Evolutionary conservation across 2,329 filamentous ascomycete genomes (phyloP).

Genomic region (Sporothrix globosa): DNA sequence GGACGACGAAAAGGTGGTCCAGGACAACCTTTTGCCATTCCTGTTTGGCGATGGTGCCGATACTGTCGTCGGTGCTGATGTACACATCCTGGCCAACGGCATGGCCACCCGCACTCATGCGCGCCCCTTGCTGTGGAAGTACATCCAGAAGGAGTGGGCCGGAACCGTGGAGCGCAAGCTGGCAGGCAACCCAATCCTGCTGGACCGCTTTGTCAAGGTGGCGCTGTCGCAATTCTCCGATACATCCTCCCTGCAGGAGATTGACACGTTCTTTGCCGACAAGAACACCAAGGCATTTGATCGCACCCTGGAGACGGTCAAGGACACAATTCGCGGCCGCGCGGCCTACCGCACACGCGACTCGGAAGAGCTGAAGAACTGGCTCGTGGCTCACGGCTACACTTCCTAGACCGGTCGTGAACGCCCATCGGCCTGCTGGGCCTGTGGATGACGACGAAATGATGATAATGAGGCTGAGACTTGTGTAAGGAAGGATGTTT

Average conservation of each 20-base stretch:
- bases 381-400: conserved; percentile 34
- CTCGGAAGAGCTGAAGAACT: conserved; percentile 67
- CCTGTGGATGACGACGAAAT: background rate
- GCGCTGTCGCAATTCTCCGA: conserved; percentile 79
- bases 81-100: conserved; percentile 77
- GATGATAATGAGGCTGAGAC: conserved; percentile 10
- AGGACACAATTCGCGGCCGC: conserved; percentile 82
- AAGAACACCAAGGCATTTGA: conserved; percentile 88
- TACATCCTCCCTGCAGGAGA: conserved; percentile 69
- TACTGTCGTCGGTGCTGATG: conserved; percentile 81
- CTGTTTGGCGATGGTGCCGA: conserved; percentile 67
- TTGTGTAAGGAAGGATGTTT: background rate
- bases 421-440: background rate
- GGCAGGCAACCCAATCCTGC: conserved; percentile 75
- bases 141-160: conserved; percentile 82
- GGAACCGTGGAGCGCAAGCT: conserved; percentile 69
- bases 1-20: conserved; percentile 68
- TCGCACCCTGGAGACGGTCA: conserved; percentile 80
- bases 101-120: conserved; percentile 74
- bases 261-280: conserved; percentile 78
- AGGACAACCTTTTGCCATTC: conserved; percentile 70
- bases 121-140: conserved; percentile 79
- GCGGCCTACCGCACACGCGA: conserved; percentile 83
- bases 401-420: background rate
- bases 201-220: conserved; percentile 84